Base-by-base conservation (phyloP, 208 protist species). In the Leptomonas pyrrhocoris region DNA sequence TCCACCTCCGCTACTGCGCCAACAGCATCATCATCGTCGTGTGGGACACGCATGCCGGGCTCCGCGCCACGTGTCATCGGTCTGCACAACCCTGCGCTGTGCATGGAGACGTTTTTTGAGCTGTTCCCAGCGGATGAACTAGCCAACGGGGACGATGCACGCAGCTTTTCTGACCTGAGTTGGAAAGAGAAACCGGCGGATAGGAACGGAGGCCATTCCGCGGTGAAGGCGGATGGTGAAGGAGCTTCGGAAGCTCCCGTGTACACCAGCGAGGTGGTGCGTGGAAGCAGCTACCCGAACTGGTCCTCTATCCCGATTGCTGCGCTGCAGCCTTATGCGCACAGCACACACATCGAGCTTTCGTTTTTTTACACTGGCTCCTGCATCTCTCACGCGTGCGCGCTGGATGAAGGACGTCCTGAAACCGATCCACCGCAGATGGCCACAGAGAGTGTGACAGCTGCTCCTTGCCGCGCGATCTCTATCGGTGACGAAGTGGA, bases 221-320 rank as follows among this genome's bases (percentile, higher is more conserved):
- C 53, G 15, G 15, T 23, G 9, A 18, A 15, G 2, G n/a, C 30
- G n/a, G 28, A 15, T 34, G 5, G 13, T 27, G 16, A 25, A 1
- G 2, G 7, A 23, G n/a, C 19, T 19, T 60, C 54, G 19, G 12
- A 42, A 21, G 25, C 9, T 73, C 16, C n/a, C 25, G 36, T 66
- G 28, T 77, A 77, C 46, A 51, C 34, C 9, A 77, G 72, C 30
- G 72, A 77, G 42, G 72, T 77, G 57, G 56, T 40, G 18, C 48
- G 58, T 9, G 72, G 72, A 11, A 77, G 64, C n/a, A 36, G 40
- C 43, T 64, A 77, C 19, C 72, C 72, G 2, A 62, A 62, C 57
- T 77, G 72, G 72, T 45, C 57, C 19, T 40, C 63, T 34, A 71
- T 77, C 21, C 72, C 72, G 0, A 9, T 48, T 9, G 1, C 23